Base-by-base conservation (phyloP, 2,329 filamentous ascomycete genomes). In the Coleophoma crateriformis region DNA sequence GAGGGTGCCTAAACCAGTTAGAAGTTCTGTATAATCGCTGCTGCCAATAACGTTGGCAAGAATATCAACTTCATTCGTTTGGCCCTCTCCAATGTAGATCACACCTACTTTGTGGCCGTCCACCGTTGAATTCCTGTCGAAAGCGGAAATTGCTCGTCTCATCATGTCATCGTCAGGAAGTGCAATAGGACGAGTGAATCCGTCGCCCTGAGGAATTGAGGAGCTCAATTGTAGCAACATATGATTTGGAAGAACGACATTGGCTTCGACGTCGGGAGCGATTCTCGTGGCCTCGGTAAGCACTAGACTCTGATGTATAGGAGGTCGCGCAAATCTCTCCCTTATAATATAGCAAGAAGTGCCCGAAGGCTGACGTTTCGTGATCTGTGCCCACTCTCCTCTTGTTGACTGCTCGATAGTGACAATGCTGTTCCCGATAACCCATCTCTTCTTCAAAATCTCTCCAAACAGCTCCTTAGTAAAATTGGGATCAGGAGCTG, bases 81-180 rank as follows among this genome's bases (percentile, higher is more conserved):
- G 94, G 7, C 87, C 86, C 60, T 95, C 85, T 48, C 87, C 90
- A 55, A 97, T 86, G 67, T 96, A 99, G 38, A 99, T 84, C 19
- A 99, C 87, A 14, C 94, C 94, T 39, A 96, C 87, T 68, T 96
- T 96, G 74, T 97, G 90, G 7, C 90, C 90, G 67, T 99, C 94
- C 4, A 99, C 85, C 8, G 90, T 91, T 35, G 92, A 87, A 56
- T 83, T 95, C 33, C 85, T 83, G 67, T 99, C 94, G 66, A 99
- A 95, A 12, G 82, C 76, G 35, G 80, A 79, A 37, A 99, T 84
- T 1, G 89, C 86, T 57, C 92, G 82, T 35, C 55, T 55, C 47
- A 64, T 67, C 38, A 61, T 61, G 33, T 68, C 73, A 46, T 86
- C 81, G 27, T 80, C 71, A 0, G 90, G 90, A 7, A 97, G 75